Percentiles rank a stretch among this genome's conserved stretches.
phyloP scores from a whole-genome alignment of 257 asterid species.

The Fraxinus cuspidata region DNA sequence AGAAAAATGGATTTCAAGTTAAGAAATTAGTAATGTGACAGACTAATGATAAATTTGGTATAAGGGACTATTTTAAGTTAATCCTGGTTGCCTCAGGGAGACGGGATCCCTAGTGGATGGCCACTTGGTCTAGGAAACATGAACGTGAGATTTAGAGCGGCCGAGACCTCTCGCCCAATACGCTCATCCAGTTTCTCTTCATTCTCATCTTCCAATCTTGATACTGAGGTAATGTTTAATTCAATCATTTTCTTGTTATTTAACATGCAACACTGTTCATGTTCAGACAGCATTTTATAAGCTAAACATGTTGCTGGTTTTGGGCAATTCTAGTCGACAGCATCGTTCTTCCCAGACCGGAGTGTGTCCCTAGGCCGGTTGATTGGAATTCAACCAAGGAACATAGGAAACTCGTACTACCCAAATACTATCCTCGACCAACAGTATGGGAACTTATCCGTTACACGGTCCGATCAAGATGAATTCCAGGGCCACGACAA shows the following conservation, averaged over 20 bases:
- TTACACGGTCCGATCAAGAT: constrained; percentile 18
- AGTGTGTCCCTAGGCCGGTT: constrained; percentile 66
- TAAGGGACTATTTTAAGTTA: too few relatives aligned
- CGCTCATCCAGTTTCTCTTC: constrained; percentile 46
- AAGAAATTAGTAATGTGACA: not conserved
- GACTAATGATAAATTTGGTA: too few relatives aligned
- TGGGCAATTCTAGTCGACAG: constrained; percentile 50
- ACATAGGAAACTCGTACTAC: constrained; percentile 30
- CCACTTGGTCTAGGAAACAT: constrained; percentile 58
- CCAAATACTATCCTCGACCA: constrained; percentile 14
- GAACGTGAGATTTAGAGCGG: constrained; percentile 32
- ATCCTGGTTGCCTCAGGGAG: constrained; percentile 4
- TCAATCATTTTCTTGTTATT: not conserved
- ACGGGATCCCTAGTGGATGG: constrained; percentile 47
- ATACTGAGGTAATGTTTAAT: constrained; percentile 39
- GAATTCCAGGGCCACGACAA: constrained; percentile 22
- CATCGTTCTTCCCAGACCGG: constrained; percentile 66
- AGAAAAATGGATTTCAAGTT: not conserved
- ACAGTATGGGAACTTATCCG: constrained; percentile 18
- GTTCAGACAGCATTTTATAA: not conserved
- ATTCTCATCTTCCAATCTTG: constrained; percentile 55
- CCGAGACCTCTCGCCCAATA: constrained; percentile 16
- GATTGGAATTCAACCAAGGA: constrained; percentile 51
- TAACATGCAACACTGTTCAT: not conserved
- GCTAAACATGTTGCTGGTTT: not conserved